phyloP scores from a whole-genome alignment of 495 filamentous ascomycete species.

The Barbatosphaeria neglecta region DNA sequence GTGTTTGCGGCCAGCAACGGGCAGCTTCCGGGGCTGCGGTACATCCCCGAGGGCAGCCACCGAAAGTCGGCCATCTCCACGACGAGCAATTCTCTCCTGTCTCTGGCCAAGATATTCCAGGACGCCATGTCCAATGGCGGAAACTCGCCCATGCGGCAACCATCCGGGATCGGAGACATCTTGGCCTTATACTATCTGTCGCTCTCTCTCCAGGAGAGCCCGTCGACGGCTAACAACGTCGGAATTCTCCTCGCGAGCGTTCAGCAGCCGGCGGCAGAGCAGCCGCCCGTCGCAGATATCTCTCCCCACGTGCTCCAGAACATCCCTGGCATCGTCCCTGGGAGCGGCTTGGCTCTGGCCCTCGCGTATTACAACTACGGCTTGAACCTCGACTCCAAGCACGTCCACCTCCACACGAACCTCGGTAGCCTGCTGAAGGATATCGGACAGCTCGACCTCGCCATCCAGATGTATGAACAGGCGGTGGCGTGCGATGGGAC shows the following conservation, averaged over 20 bases:
- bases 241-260: slow-evolving; percentile 92
- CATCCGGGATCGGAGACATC: slow-evolving; percentile 81
- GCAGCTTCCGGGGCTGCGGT: slow-evolving; percentile 71
- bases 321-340: slow-evolving; percentile 72
- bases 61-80: slow-evolving; percentile 79
- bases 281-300: slow-evolving; percentile 11
- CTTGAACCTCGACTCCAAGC: slow-evolving; percentile 67
- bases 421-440: slow-evolving; percentile 93
- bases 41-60: slow-evolving; percentile 59
- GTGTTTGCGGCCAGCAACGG: slow-evolving; percentile 67
- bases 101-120: slow-evolving; percentile 95
- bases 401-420: slow-evolving; percentile 98
- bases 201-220: slow-evolving; percentile 86
- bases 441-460: slow-evolving; percentile 81
- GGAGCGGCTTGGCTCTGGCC: slow-evolving; percentile 79
- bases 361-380: slow-evolving; percentile 94
- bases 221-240: slow-evolving; percentile 97
- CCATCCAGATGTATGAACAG: slow-evolving; percentile 95
- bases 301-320: slow-evolving; percentile 23
- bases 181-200: slow-evolving; percentile 94
- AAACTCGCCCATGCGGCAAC: slow-evolving; percentile 42
- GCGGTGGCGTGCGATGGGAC: slow-evolving; percentile 82
- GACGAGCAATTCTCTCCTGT: slow-evolving; percentile 90
- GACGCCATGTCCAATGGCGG: slow-evolving; percentile 87
- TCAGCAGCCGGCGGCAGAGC: slow-evolving; percentile 54